A percentile compares a stretch with the other conserved stretches of the same genome.
Conservation (phyloP, 495 filamentous ascomycete genomes). For the Chaetomidium leptoderma region DNA sequence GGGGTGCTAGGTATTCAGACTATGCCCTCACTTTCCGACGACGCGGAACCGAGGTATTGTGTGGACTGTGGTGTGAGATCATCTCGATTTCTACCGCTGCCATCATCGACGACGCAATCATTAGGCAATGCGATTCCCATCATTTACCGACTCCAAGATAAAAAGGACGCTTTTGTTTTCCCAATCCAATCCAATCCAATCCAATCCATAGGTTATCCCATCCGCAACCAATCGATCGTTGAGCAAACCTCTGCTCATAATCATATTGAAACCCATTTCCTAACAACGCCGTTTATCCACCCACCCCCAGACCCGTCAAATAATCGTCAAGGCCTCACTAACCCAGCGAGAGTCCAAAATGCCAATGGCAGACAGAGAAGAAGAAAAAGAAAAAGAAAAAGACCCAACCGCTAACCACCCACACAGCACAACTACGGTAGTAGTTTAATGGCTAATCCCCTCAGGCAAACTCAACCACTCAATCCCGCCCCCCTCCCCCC, state of each 20-base stretch:
- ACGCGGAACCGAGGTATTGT: too few relatives aligned
- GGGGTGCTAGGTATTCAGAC: too few relatives aligned
- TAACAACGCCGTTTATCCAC: background rate
- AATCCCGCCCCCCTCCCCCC: background rate
- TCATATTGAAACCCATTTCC: background rate
- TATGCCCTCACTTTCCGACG: too few relatives aligned
- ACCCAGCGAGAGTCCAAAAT: background rate
- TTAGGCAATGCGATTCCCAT: too few relatives aligned
- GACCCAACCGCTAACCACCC: background rate
- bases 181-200: background rate
- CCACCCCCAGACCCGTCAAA: background rate
- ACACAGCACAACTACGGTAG: background rate
- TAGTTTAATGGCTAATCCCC: conserved; percentile 4
- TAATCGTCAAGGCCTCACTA: background rate
- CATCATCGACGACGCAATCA: too few relatives aligned
- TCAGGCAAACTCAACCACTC: conserved; percentile 6
- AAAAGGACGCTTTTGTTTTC: background rate
- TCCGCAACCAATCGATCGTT: too few relatives aligned
- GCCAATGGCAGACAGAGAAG: background rate
- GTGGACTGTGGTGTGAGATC: too few relatives aligned
- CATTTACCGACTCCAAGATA: background rate
- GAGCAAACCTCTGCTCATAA: too few relatives aligned
- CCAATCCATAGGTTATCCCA: background rate
- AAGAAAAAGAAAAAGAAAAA: background rate
- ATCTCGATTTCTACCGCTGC: too few relatives aligned